Evolutionary conservation across 2,329 filamentous ascomycete species (phyloP).

Genomic region (Thyridium curvatum): DNA sequence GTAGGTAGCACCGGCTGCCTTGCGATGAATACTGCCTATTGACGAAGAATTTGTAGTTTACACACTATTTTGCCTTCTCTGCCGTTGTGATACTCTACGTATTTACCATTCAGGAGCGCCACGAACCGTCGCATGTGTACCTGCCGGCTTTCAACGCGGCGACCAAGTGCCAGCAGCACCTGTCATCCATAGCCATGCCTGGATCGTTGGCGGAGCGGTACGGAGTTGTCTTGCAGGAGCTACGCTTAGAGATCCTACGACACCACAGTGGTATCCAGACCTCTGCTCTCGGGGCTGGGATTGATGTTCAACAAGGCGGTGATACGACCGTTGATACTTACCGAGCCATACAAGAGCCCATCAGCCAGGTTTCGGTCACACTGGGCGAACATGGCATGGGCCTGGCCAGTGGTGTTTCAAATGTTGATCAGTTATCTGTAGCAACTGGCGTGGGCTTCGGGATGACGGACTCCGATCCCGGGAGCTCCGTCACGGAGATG

Average conservation of each 20-base stretch:
- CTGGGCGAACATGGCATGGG: background rate
- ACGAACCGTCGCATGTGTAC: constrained; percentile 17
- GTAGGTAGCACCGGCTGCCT: background rate
- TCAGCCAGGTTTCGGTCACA: no score
- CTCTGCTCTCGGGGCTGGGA: background rate
- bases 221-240: constrained; percentile 29
- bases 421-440: background rate
- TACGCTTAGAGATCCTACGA: constrained; percentile 4
- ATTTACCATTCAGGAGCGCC: constrained; percentile 31
- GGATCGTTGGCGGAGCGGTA: constrained; percentile 34
- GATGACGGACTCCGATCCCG: no score
- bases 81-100: constrained; percentile 38
- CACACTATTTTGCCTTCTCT: constrained; percentile 36
- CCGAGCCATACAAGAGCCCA: background rate
- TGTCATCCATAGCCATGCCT: constrained; percentile 26
- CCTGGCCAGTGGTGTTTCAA: background rate
- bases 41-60: constrained; percentile 16
- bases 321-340: background rate
- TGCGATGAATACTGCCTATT: background rate
- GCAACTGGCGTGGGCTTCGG: background rate
- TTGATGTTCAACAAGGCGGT: background rate
- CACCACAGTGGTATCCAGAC: background rate
- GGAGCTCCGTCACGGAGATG: background rate
- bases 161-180: constrained; percentile 30
- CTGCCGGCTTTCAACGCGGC: constrained; percentile 26